Base-by-base conservation (phyloP, 108 stramenopile genomes). In the Epithemia pelagica region DNA sequence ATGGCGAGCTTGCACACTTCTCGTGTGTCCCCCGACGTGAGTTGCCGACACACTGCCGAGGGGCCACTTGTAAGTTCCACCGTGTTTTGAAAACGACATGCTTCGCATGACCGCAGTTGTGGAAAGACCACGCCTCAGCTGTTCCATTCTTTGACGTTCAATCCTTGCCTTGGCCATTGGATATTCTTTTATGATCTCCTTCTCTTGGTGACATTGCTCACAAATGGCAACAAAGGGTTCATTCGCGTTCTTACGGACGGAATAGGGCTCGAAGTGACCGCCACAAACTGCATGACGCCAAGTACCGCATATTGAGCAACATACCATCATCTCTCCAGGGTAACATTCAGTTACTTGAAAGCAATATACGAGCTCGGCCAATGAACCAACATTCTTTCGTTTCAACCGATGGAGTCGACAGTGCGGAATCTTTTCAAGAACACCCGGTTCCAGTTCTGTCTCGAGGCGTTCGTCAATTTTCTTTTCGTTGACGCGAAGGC, bases 261-360 rank as follows among this genome's bases (percentile, higher is more conserved):
- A 82, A 51, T 78, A 82, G 24, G 72, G 80, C 32, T 84, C 89
- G 70, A 87, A 74, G 67, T 93, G 92, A 2, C 92, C 92, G 33
- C 92, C 92, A 70, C 92, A 93, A 65, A 76, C 77, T 30, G 86
- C 77, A 67, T 93, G 92, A 3, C 92, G 72, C 92, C 92, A 93
- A 23, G 92, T 88, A 20, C 89, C 88, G 70, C 92, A 93, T 18
- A 71, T 58, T 1, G 92, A 90, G 71, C 92, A 93, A 54, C 87
- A 87, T 22, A 93, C 82, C 87, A 93, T 90, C 0, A 82, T 28
- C 1, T 90, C 84, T 63, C 81, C 76, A 8, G 83, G 83, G 53
- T 88, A 86, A 0, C 70, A 58, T 62, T 90, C 87, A 7, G 92
- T 88, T 2, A 87, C 86, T 66, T 93, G 92, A 62, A 72, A 84